Evolutionary conservation across 1,284 basidiomycete genomes (phyloP).

Genomic region (Heterobasidion occidentale): DNA sequence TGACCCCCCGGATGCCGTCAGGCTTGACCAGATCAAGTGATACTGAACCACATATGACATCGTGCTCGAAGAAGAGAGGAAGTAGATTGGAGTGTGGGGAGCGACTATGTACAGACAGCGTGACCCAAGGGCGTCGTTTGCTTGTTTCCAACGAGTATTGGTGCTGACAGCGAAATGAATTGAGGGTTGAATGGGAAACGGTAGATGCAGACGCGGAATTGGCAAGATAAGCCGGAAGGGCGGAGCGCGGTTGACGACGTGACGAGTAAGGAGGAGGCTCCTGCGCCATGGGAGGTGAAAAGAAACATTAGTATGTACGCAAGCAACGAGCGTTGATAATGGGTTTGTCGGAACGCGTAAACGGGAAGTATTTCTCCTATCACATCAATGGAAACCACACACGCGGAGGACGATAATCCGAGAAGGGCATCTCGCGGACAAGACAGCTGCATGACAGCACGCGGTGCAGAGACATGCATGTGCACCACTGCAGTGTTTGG

Average conservation of each 20-base stretch:
- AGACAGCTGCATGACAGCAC: background rate
- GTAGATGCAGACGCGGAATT: background rate
- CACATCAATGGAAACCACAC: background rate
- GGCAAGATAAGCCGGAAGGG: background rate
- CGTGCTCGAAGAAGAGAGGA: constrained; percentile 35
- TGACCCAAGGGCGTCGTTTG: constrained; percentile 25
- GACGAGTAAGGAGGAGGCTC: background rate
- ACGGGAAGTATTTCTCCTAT: background rate
- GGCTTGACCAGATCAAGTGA: constrained; percentile 35
- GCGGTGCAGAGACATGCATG: background rate
- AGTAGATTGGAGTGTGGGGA: constrained; percentile 22
- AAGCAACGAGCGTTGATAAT: background rate
- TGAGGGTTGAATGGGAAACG: background rate
- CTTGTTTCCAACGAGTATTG: constrained; percentile 4
- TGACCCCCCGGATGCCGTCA: constrained; percentile 36
- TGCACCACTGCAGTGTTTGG: background rate
- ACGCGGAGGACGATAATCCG: background rate
- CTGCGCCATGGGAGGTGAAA: background rate
- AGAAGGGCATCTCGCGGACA: constrained; percentile 1
- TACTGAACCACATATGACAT: constrained; percentile 35
- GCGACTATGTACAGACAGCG: constrained; percentile 32
- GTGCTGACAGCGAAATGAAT: constrained; percentile 3
- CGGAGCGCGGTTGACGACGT: background rate
- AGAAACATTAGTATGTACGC: background rate
- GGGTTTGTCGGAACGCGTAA: background rate